Evolutionary conservation across 371 early-diverging fungal species (phyloP), one percentile per base, ranked within the genome.

Genomic region (Syncephalastrum racemosum): DNA sequence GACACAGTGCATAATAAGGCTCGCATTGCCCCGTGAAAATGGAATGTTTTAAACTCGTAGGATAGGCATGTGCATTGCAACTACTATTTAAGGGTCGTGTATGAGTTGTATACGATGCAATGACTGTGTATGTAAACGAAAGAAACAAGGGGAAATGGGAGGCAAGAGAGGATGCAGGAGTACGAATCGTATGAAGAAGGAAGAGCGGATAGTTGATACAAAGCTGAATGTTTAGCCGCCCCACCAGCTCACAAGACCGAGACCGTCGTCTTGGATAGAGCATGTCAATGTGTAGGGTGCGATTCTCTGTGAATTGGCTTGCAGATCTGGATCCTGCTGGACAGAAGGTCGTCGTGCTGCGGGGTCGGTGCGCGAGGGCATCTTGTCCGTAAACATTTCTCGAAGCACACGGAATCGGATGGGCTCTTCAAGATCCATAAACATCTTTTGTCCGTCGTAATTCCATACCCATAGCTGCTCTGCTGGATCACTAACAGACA

Each of bases 401-500:
- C 76, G 81, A 39, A 90, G 78, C 14, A 95, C 90, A 23, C 88
- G 73, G 64, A 95, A 87, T 44, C 92, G 80, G 39, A 96, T 87
- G 1, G 75, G 71, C 54, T 93, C 92, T 31, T 87, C 91, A 47
- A 87, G 64, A 67, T 94, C 94, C 85, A 95, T 85, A 53, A 67
- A 91, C 77, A 95, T 69, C 48, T 91, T 90, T 44, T 87, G 83
- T 20, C 87, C 95, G 20, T 92, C 90, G 60, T 84, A 91, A 55
- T 82, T 79, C 92, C 93, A 96, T 5, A 91, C 85, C 95, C 94
- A 96, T n/a, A 88, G 84, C 54, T 86, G 86, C 58, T 92, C 89
- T 4, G 77, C 79, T 24, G 80, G 72, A 65, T 90, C 87, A 71
- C 79, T 84, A 60, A 13, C 8, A 23, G 31, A 25, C n/a, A 25